Evolutionary conservation across 2,329 filamentous ascomycete species (phyloP), one percentile per base, ranked within the genome.

Genomic region (Clarireedia sp.): DNA sequence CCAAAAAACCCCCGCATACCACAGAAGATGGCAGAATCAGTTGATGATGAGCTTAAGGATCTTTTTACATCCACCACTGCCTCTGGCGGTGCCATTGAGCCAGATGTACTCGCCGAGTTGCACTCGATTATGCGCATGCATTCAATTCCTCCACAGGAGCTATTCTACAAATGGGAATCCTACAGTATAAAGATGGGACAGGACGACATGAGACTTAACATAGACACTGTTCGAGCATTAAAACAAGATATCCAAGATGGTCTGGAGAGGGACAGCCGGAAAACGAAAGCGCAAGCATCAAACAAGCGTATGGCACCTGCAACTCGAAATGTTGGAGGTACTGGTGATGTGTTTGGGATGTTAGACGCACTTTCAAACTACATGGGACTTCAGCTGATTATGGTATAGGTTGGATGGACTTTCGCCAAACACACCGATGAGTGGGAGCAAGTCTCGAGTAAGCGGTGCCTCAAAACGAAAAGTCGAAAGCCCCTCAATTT

Each of bases 161-260:
- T 97, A 24, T 96, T 90, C 72, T 96, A 90, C 82, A 97, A 97
- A 78, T 99, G 94, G 94, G 94, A 99, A 71, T 92, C 90, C 0
- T 97, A 96, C 77, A 91, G 88, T 71, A 86, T 99, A 69, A 95
- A 92, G 72, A 90, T 97, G 85, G 89, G 91, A 23, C 75, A 82
- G 48, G 89, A 95, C 55, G 87, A 90, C 56, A 84, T 85, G 59
- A 84, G 78, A 57, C 73, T 89, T 59, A 82, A 86, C 48, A 76
- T 95, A 43, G 81, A 86, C 38, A 86, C 81, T 0, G 81, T 89
- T 46, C 81, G 86, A 44, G 82, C 83, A 54, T 87, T 99, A 69
- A 96, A 96, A 71, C 87, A 90, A 67, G 86, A 89, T 66, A 79
- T 96, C 7, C 90, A 92, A 67, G 90, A 96, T 65, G 78, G 81